Evolutionary conservation across 495 filamentous ascomycete genomes (phyloP), one percentile per base, ranked within the genome.

Genomic region (Lasiosphaeria miniovina): DNA sequence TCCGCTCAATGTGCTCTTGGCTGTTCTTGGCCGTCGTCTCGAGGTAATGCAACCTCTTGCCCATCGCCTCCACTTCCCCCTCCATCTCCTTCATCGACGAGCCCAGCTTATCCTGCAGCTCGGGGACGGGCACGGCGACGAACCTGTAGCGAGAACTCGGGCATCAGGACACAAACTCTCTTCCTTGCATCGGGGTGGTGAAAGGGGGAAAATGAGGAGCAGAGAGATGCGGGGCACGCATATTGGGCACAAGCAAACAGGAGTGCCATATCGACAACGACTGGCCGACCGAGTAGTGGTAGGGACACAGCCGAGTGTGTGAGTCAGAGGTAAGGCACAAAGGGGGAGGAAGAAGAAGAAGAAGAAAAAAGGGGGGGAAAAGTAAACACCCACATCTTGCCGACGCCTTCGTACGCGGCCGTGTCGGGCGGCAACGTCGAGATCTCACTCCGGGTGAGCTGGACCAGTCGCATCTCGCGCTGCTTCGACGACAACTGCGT

Each of bases 11-110:
- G 68, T 96, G 89, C 65, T 91, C 86, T 63, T 86, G 82, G 70
- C 91, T 94, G 66, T 97, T 98, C 80, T 95, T 90, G 68, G 90
- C 85, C 52, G 94, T 98, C 58, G 88, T 94, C 78, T 98, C 95
- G 8, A 96, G 83, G 71, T 96, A 98, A 58, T 93, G 85, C 59
- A 96, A 80, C 76, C 93, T 90, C 84, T 96, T 96, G 61, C 89
- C 88, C 57, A 97, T 75, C 52, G 83, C 86, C 55, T 87, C 77
- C 58, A 96, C 83, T 61, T 96, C 92, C 31, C 83, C 75, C 63
- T 91, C 88, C 38, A 92, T 74, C 62, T 90, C 86, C 68, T 86
- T 79, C 52, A 85, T 86, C 74, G 96, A 90, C n/a, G 78, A 77
- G 15, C 84, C 81, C 51, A 97, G 80, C 56, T 91, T 86, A 67